Evolutionary conservation across 495 filamentous ascomycete genomes (phyloP).

Genomic region (Hypoxylon crocopeplum): DNA sequence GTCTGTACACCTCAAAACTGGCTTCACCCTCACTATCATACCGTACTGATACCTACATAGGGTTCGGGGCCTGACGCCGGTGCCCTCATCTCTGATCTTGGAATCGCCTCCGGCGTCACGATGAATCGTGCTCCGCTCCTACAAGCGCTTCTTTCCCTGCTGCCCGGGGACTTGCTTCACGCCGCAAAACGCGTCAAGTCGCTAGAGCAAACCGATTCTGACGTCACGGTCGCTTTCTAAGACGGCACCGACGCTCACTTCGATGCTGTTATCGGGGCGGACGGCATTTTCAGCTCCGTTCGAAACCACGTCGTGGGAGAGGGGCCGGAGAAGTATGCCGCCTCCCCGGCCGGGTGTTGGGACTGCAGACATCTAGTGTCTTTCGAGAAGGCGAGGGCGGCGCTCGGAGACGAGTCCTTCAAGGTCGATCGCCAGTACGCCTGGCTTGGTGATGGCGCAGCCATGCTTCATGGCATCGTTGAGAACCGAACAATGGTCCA

Average conservation of each 20-base stretch:
- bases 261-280: slow-evolving; percentile 40
- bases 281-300: slow-evolving; percentile 37
- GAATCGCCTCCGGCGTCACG: slow-evolving; percentile 6
- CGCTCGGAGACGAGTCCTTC: slow-evolving; percentile 23
- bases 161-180: slow-evolving; percentile 10
- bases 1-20: too few relatives aligned
- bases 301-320: slow-evolving; percentile 23
- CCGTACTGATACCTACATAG: slow-evolving; percentile 11
- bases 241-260: slow-evolving; percentile 23
- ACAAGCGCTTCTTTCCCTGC: slow-evolving; percentile 17
- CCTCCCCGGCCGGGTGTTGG: slow-evolving; percentile 28
- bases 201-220: slow-evolving; percentile 8
- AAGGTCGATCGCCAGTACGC: slow-evolving; percentile 23
- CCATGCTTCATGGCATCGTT: slow-evolving; percentile 14
- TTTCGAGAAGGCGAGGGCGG: slow-evolving; percentile 17
- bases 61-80: slow-evolving; percentile 23
- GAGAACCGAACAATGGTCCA: slow-evolving; percentile 29
- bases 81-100: slow-evolving; percentile 11
- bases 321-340: slow-evolving; percentile 1
- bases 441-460: slow-evolving; percentile 32
- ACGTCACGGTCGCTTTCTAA: slow-evolving; percentile 17
- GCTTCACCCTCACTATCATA: too few relatives aligned
- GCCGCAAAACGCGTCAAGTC: slow-evolving; percentile 17
- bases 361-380: slow-evolving; percentile 23
- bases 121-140: slow-evolving; percentile 16